Base-by-base conservation (phyloP, 768 basidiomycete genomes). In the Paxillus ammoniavirescens region DNA sequence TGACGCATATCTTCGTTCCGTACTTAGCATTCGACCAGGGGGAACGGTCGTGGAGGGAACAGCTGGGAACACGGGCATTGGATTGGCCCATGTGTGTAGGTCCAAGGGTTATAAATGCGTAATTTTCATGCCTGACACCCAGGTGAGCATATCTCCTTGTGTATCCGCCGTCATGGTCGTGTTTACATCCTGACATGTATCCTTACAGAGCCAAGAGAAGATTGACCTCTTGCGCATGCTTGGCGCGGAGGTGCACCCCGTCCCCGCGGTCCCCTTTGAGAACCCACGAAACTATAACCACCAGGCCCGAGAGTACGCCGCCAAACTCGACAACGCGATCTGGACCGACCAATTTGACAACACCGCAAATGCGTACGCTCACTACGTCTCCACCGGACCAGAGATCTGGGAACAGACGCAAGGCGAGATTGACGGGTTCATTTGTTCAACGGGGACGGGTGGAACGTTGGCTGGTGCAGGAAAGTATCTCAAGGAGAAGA, bases 291-390 rank as follows among this genome's bases (percentile, higher is more conserved):
- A 99, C 75, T 99, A 98, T 77, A 99, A 99, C 70, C 97, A 98
- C 74, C 93, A 95, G 73, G 97, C 97, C 26, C 85, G 87, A 43
- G 90, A 93, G 59, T 90, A 86, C 56, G 96, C 97, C 35, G 79
- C 81, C 38, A 73, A 75, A 14, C 68, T 87, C 21, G 73, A 77
- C 2, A 97, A 97, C 66, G 87, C 93, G 9, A 82, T 98, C 52
- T 98, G 97, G 96, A 98, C 93, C 8, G 82, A 99, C 75, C 97
- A 99, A 72, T 98, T 99, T 65, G 96, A 98, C 74, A 98, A 98
- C 72, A 84, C 78, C 23, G 93, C 96, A 17, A 99, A 99, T 67
- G 84, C 95, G 14, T 62, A 85, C 18, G 87, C 86, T 17, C 97
- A 99, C 68, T 97, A 95, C 69, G 66, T 76, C 37, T 83, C 93